Base-by-base conservation (phyloP, 495 filamentous ascomycete species). In the Penicillium atrosanguineum region DNA sequence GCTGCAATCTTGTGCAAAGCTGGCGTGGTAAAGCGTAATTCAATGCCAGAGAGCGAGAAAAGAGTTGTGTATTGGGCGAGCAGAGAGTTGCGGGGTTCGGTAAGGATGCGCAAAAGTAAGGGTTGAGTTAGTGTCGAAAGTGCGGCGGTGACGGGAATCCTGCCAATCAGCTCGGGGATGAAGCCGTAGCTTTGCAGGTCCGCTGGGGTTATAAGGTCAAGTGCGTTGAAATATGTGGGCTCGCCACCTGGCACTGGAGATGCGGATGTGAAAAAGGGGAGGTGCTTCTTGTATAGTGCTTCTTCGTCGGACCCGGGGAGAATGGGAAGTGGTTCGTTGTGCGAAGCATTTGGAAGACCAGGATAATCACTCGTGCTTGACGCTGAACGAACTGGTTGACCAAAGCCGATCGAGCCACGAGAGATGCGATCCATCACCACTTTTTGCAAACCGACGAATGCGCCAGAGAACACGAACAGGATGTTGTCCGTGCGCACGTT, bases 401-500 rank as follows among this genome's bases (percentile, higher is more conserved):
- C 92, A 59, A 98, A 98, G 2, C 94, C 94, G 36, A 98, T 94
- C 6, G 87, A 88, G 7, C 91, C 91, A 55, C 88, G 89, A 15
- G 89, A 84, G 50, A 97, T 85, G 23, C 94, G 84, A 44, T 94
- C 86, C 53, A 93, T 81, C 43, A 97, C 84, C 23, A 88, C 79
- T 64, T 96, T 97, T 60, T 96, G 87, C 11, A 98, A 81, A 8
- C 94, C 94, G 23, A 93, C 88, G 62, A 98, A 98, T 9, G 94
- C 94, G 15, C 94, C 94, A 14, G 91, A 92, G 69, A 91, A 96
- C 43, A 98, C 87, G 68, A 98, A 98, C 16, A 98, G 80, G 50
- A 98, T 98, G 58, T 96, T 96, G 52, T 91, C 89, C 0, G 94
- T 98, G 57, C 91, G 87, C 40, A 98, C 83, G 48, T 88, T 95